A percentile compares a stretch with the other conserved stretches of the same genome.
Evolutionary conservation across 495 filamentous ascomycete genomes (phyloP).

Genomic region (Opeltia flavorubescens): DNA sequence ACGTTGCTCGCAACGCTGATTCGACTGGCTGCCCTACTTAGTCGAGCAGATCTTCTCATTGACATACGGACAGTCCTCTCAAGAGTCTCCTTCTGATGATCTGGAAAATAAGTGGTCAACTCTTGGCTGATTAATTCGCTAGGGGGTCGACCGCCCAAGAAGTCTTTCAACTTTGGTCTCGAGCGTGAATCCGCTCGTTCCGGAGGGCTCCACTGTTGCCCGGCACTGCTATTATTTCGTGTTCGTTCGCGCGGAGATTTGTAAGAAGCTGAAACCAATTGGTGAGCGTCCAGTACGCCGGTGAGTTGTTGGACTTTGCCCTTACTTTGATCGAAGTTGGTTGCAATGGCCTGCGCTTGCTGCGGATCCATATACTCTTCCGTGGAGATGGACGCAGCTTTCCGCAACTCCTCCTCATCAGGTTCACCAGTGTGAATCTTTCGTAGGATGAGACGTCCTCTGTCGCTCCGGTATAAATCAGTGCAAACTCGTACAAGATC

Average conservation of each 20-base stretch:
- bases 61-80: constrained; percentile 87
- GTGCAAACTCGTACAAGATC: constrained; percentile 79
- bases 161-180: constrained; percentile 50
- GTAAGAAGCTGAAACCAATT: constrained; percentile 62
- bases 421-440: constrained; percentile 82
- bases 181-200: constrained; percentile 30
- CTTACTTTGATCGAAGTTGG: constrained; percentile 50
- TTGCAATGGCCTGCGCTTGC: constrained; percentile 50
- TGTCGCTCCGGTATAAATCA: constrained; percentile 48
- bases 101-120: constrained; percentile 90
- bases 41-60: constrained; percentile 70
- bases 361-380: constrained; percentile 61
- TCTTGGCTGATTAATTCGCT: constrained; percentile 96
- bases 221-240: constrained; percentile 38
- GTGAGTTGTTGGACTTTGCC: constrained; percentile 70
- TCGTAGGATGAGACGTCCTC: constrained; percentile 77
- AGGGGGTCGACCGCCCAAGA: constrained; percentile 83
- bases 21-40: constrained; percentile 83
- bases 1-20: constrained; percentile 88
- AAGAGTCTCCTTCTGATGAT: constrained; percentile 82
- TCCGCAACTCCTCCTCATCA: constrained; percentile 61
- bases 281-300: constrained; percentile 76
- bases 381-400: constrained; percentile 67
- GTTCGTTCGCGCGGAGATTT: constrained; percentile 35
- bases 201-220: constrained; percentile 37